Percentiles rank a stretch among this genome's conserved stretches.
Evolutionary conservation across 495 filamentous ascomycete species (phyloP).

Genomic region (Aspergillus indologenus): DNA sequence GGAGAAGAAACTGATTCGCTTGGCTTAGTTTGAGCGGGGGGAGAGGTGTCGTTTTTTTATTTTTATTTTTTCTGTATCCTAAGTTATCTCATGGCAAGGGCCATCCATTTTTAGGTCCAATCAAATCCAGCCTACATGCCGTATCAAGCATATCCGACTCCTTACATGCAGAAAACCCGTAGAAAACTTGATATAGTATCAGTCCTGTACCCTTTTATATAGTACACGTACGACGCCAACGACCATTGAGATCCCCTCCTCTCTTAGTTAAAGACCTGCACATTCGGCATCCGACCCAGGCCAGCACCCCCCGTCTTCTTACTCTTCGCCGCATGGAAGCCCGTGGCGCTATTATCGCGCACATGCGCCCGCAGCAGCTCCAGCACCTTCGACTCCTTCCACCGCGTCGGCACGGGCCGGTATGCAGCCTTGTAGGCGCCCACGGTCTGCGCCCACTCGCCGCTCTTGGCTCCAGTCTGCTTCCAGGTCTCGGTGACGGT

Average conservation of each 20-base stretch:
- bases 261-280: conserved; percentile 45
- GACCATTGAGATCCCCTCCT: conserved; percentile 8
- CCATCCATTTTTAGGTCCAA: no score
- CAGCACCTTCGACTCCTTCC: conserved; percentile 79
- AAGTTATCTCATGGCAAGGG: no score
- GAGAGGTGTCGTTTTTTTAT: no score
- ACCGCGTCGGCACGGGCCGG: conserved; percentile 79
- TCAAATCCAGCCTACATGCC: no score
- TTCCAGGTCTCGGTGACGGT: conserved; percentile 54
- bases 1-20: no score
- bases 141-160: no score
- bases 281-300: conserved; percentile 50
- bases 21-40: no score
- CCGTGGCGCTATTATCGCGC: conserved; percentile 51
- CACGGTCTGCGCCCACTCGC: conserved; percentile 96
- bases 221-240: neutral
- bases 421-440: conserved; percentile 94
- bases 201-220: no score
- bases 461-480: conserved; percentile 51
- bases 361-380: conserved; percentile 78
- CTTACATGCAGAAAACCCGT: no score
- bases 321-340: conserved; percentile 48
- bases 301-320: conserved; percentile 47
- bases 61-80: no score
- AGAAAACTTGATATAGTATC: no score